These are phyloP conservation scores for Mycena floridula DNA, from an alignment of 768 basidiomycete genomes.

Conservation along the genomic window DNA sequence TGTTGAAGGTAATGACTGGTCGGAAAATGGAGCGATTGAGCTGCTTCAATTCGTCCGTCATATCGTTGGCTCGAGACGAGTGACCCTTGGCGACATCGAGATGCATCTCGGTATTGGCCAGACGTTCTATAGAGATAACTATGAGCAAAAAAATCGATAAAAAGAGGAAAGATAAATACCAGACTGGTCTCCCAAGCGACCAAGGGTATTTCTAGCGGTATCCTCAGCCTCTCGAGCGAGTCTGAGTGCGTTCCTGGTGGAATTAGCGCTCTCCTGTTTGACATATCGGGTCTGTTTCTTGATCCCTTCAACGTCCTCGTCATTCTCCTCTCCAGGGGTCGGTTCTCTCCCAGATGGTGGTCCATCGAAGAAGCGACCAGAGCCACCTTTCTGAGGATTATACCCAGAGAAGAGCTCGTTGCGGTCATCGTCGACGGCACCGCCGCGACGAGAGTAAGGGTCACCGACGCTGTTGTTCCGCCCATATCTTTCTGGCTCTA, in stretches of 20 bases:
- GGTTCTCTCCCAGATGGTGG: conserved; percentile 40
- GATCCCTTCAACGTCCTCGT: conserved; percentile 91
- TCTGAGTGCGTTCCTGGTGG: conserved; percentile 87
- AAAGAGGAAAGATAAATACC: conserved; percentile 44
- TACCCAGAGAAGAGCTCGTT: conserved; percentile 73
- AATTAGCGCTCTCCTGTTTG: conserved; percentile 89
- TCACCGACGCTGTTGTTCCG: conserved; percentile 54
- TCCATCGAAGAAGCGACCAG: conserved; percentile 68
- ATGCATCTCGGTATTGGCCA: conserved; percentile 93
- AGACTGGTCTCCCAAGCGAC: conserved; percentile 85
- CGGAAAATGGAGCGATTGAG: conserved; percentile 94
- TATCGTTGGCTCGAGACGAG: conserved; percentile 82
- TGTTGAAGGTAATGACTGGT: conserved; percentile 89
- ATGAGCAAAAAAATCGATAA: background rate
- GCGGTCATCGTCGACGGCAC: conserved; percentile 59
- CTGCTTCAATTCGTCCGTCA: conserved; percentile 88
- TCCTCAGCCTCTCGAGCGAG: conserved; percentile 97
- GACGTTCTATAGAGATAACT: conserved; percentile 48
- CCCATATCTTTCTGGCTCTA: conserved; percentile 30
- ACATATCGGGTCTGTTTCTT: conserved; percentile 84
- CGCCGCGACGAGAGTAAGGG: conserved; percentile 57
- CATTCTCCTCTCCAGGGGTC: conserved; percentile 63
- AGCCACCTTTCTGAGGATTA: conserved; percentile 50
- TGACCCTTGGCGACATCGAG: conserved; percentile 90
- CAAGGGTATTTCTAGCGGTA: conserved; percentile 80